These are phyloP conservation scores for Carex myosuroides DNA, from an alignment of 176 grass and related monocot species.

Conservation along the genomic window DNA sequence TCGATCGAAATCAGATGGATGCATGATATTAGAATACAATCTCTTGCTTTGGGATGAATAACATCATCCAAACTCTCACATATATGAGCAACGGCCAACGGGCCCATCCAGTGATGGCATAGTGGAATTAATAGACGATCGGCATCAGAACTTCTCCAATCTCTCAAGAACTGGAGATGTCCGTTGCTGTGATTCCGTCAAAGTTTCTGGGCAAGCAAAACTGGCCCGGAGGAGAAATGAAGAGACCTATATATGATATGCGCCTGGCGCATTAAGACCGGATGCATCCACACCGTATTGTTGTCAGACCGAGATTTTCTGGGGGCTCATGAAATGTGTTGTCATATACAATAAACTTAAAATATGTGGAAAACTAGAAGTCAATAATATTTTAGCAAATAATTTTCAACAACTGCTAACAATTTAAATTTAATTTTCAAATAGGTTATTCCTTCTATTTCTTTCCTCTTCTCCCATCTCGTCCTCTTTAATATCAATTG, in stretches of 20 bases:
- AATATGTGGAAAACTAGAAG: not conserved
- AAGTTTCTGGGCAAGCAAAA: not conserved
- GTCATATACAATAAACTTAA: not conserved
- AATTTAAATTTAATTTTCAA: not conserved
- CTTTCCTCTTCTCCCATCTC: not conserved
- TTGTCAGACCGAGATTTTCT: slow-evolving; percentile 2
- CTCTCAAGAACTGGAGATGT: not conserved
- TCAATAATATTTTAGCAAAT: not conserved
- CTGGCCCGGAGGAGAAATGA: not conserved
- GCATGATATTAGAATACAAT: not conserved
- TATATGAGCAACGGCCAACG: slow-evolving; percentile 9
- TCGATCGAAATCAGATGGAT: not conserved
- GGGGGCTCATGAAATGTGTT: not conserved
- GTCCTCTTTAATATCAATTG: not conserved
- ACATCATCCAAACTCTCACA: not conserved
- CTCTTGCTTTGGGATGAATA: slow-evolving; percentile 5
- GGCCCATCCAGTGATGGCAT: not conserved
- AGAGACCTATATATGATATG: not conserved
- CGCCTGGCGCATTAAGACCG: not conserved
- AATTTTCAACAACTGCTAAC: not conserved
- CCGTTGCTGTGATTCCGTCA: not conserved
- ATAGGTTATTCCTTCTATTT: not conserved
- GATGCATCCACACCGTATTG: not conserved
- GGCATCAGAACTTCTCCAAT: not conserved
- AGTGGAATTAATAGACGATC: not conserved